Base-by-base conservation (phyloP, 805 yeast genomes). In the Brettanomyces nanus region DNA sequence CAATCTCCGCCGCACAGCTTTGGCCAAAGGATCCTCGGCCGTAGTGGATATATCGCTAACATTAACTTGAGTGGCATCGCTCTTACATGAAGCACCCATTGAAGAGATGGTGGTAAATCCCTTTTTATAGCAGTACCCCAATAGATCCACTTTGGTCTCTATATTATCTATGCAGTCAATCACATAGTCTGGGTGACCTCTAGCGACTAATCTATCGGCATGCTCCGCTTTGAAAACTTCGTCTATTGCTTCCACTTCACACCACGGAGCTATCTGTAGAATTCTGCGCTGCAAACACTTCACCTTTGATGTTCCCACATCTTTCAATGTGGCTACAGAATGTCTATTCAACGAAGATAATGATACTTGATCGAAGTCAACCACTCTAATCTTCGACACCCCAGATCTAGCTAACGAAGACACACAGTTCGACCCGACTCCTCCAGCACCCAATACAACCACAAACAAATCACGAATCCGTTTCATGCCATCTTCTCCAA, bases 81-180 rank as follows among this genome's bases (percentile, higher is more conserved):
- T 81, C 58, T 92, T 92, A 49, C 95, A 82, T 4, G 96, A 95
- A 1, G 99, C 97, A 20, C 99, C 99, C 77, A 94, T 94, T 1
- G 96, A 84, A 4, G 95, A 79, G 28, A 92, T 73, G 23, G 87
- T 82, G n/a, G 73, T 75, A 25, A 90, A 55, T 2, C 68, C 58
- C 31, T 75, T 62, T 14, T 69, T 66, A 54, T 78, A 65, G 47
- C 95, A 80, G 59, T 70, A 89, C 23, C 79, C 78, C 46, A 92
- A 64, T 37, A 92, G 65, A 52, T 92, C 98, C 20, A 89, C 94
- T 53, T 92, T 92, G n/a, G 97, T 89, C 50, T 90, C 95, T 42
- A 92, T 81, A 56, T 92, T 92, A 61, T 92, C 99, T 48, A 92
- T 92, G 63, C 97, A 92, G 55, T 92, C 99, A 21, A 92, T 83